Conservation (phyloP, 164 flowering plant species). For the Aristolochia contorta region DNA sequence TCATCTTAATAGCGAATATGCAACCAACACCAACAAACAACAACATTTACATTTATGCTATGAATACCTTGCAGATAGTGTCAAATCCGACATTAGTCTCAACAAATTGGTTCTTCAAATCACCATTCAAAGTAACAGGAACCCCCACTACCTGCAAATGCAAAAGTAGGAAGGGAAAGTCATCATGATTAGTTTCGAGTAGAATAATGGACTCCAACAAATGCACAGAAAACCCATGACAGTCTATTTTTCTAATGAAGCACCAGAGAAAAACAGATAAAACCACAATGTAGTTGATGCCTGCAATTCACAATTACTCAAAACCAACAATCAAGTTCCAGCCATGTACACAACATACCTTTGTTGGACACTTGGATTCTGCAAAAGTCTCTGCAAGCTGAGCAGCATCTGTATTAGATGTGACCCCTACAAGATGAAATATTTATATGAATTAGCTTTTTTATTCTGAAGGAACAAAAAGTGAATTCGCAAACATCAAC, state of each 20-base stretch:
- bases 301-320: no score
- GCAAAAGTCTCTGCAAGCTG: constrained; percentile 97
- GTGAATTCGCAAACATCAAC: background rate
- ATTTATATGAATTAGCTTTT: background rate
- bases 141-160: constrained; percentile 85
- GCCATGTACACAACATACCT: constrained; percentile 26
- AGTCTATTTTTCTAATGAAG: no score
- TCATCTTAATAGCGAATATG: no score
- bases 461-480: background rate
- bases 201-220: no score
- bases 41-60: no score
- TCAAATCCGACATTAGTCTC: constrained; percentile 97
- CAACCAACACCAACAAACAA: no score
- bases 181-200: no score
- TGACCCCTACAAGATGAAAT: constrained; percentile 65
- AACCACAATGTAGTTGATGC: no score
- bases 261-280: no score
- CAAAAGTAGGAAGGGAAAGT: background rate
- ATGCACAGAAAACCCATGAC: no score
- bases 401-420: constrained; percentile 99
- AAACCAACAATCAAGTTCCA: no score
- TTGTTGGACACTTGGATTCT: constrained; percentile 80
- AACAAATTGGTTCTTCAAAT: constrained; percentile 93
- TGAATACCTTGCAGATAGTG: constrained; percentile 86
- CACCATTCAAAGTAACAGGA: constrained; percentile 96